Evolutionary conservation across 163 green algal species (phyloP), one percentile per base, ranked within the genome.

Genomic region (Scenedesmus sp.): DNA sequence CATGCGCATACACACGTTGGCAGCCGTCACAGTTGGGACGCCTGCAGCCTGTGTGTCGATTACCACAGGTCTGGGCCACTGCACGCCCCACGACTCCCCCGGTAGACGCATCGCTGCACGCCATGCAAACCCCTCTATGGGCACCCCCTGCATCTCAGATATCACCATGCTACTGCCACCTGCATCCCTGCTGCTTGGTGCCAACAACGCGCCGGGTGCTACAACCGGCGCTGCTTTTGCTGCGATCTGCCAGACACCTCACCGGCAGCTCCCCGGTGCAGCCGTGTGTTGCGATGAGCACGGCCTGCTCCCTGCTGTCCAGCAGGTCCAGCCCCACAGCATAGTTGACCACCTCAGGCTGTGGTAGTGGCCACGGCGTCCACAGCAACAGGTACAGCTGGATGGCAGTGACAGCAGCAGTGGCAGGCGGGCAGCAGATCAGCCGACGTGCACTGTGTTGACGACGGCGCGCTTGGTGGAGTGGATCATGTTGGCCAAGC

Each of bases 311-410:
- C 70, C 83, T 24, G 6, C 18, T 76, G 40, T 90, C 72, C 80
- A 92, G 89, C 83, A 92, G 83, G 70, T 92, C 89, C 30, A 87
- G 15, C 20, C 89, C 89, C 35, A 90, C 20, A 16, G 72, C 70
- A 46, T 89, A 83, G 35, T 86, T 89, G 42, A 90, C 35, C 10
- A 92, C 79, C 72, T 90, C 89, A 30, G 89, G 89, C 44, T 35
- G 13, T 2, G 83, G 70, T 40, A 92, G 73, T 0, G 89, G 89
- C 89, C 89, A 92, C 20, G 89, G 89, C 85, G 33, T 46, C 89
- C 89, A 92, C 24, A 85, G 85, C 26, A 72, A 30, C 72, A 87
- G 83, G 82, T 87, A 92, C 61, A 89, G 16, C 85, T 90, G 72
- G 16, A 3, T 24, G n/a, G 59, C 73, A 44, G 26, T 24, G 22